Evolutionary conservation across 2,329 filamentous ascomycete species (phyloP).

Genomic region (Zasmidium cellare): DNA sequence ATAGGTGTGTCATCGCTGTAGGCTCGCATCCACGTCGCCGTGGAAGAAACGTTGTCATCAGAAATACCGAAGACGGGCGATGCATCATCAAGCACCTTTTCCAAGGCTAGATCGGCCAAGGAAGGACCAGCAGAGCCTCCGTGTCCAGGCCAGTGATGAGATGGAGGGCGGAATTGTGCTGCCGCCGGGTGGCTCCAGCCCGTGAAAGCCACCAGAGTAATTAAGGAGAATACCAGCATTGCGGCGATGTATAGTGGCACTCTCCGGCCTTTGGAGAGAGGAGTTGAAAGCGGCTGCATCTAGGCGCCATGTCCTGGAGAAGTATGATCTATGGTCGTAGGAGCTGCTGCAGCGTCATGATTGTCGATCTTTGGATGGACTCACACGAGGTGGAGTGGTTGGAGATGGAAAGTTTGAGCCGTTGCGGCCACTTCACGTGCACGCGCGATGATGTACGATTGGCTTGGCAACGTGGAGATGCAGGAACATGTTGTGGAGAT

Average conservation of each 20-base stretch:
- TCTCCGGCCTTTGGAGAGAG: slow-evolving; percentile 7
- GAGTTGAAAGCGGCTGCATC: slow-evolving; percentile 3
- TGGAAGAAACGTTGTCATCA: slow-evolving; percentile 20
- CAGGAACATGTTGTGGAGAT: too few species aligned
- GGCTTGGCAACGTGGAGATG: not conserved
- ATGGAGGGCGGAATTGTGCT: slow-evolving; percentile 5
- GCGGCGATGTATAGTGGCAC: slow-evolving; percentile 8
- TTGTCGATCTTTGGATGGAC: not conserved
- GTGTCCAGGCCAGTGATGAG: not conserved
- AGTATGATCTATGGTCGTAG: not conserved
- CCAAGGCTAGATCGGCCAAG: slow-evolving; percentile 40
- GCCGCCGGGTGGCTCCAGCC: slow-evolving; percentile 10
- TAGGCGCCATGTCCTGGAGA: slow-evolving; percentile 5
- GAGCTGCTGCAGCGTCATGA: not conserved
- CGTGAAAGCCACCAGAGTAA: slow-evolving; percentile 14
- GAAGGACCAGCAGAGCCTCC: not conserved
- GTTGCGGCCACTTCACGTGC: slow-evolving; percentile 1
- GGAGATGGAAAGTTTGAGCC: not conserved
- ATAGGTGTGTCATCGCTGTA: slow-evolving; percentile 46
- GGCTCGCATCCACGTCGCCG: slow-evolving; percentile 48
- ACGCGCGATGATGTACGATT: not conserved
- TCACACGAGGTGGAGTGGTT: slow-evolving; percentile 1
- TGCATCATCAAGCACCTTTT: slow-evolving; percentile 45
- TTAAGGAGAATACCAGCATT: slow-evolving; percentile 14
- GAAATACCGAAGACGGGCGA: slow-evolving; percentile 44